Conservation (phyloP, 306 rosid species). For the Lathyrus tuberosus region DNA sequence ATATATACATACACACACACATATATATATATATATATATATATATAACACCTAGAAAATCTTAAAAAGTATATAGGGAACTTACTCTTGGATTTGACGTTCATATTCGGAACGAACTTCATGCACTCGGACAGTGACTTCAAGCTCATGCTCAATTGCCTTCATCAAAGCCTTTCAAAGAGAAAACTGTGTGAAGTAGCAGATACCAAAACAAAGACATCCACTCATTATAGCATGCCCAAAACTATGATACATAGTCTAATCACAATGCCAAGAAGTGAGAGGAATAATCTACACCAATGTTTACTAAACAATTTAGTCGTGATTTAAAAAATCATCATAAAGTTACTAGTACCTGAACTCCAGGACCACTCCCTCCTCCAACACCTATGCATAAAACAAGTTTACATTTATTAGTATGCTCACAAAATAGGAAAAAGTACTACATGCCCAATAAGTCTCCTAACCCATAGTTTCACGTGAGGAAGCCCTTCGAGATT, state of each 20-base stretch:
- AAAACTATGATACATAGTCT: conserved; percentile 12
- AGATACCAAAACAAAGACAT: conserved; percentile 23
- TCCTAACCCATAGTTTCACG: conserved; percentile 74
- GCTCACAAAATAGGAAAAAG: conserved; percentile 16
- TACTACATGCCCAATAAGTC: conserved; percentile 9
- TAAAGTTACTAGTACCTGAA: conserved; percentile 62
- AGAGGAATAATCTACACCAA: conserved; percentile 13
- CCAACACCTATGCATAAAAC: conserved; percentile 58
- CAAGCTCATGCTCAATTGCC: conserved; percentile 87
- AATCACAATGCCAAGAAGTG: conserved; percentile 7
- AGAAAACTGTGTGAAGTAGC: conserved; percentile 38
- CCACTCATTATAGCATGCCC: not conserved
- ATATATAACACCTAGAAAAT: too few relatives aligned
- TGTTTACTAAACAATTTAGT: conserved; percentile 29
- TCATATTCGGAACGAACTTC: conserved; percentile 96
- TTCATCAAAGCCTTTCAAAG: conserved; percentile 74
- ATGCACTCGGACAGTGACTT: conserved; percentile 83
- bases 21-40: not conserved
- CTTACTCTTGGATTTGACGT: conserved; percentile 87
- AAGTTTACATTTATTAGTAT: conserved; percentile 22
- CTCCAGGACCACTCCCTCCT: conserved; percentile 70
- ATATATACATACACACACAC: too few relatives aligned
- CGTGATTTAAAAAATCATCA: conserved; percentile 24
- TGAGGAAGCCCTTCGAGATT: conserved; percentile 76
- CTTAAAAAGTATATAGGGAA: conserved; percentile 4